phyloP scores from a whole-genome alignment of 768 basidiomycete genomes.

The Naganishia kalamii region DNA sequence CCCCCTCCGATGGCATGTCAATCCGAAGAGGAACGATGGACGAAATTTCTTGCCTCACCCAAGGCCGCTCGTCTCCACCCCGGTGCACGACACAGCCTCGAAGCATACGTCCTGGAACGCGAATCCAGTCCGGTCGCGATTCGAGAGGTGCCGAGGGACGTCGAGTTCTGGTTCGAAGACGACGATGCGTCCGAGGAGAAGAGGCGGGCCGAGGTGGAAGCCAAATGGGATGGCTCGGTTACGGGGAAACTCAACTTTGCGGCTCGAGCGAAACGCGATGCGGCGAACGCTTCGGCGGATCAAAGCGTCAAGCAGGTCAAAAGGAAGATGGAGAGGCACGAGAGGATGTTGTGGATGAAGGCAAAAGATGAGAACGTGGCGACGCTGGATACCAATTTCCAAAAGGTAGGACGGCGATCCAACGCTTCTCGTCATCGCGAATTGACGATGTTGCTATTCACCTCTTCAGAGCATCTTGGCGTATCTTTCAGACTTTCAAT shows the following conservation, averaged over 20 bases:
- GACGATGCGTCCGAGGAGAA: slow-evolving; percentile 12
- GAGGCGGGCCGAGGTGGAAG: not conserved
- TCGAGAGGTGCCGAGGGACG: slow-evolving; percentile 15
- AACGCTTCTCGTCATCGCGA: not conserved
- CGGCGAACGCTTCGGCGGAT: not conserved
- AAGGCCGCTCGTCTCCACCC: slow-evolving; percentile 17
- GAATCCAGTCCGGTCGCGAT: slow-evolving; percentile 38
- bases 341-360: slow-evolving; percentile 22
- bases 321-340: slow-evolving; percentile 18
- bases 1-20: slow-evolving; percentile 36
- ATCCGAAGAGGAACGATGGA: slow-evolving; percentile 39
- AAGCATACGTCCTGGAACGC: slow-evolving; percentile 24
- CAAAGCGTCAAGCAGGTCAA: slow-evolving; percentile 14
- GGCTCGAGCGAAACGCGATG: not conserved
- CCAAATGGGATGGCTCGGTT: slow-evolving; percentile 13
- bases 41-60: slow-evolving; percentile 25
- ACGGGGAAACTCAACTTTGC: slow-evolving; percentile 9
- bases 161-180: slow-evolving; percentile 11
- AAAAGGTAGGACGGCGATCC: slow-evolving; percentile 12
- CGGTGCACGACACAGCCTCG: slow-evolving; percentile 24
- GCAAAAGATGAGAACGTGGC: slow-evolving; percentile 17
- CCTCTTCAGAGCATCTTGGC: slow-evolving; percentile 41
- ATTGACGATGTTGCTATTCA: not conserved
- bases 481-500: slow-evolving; percentile 46
- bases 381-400: slow-evolving; percentile 12